A percentile compares a stretch with the other conserved stretches of the same genome.
phyloP scores from a whole-genome alignment of 2,329 filamentous ascomycete genomes.

The Fusarium caatingaense region DNA sequence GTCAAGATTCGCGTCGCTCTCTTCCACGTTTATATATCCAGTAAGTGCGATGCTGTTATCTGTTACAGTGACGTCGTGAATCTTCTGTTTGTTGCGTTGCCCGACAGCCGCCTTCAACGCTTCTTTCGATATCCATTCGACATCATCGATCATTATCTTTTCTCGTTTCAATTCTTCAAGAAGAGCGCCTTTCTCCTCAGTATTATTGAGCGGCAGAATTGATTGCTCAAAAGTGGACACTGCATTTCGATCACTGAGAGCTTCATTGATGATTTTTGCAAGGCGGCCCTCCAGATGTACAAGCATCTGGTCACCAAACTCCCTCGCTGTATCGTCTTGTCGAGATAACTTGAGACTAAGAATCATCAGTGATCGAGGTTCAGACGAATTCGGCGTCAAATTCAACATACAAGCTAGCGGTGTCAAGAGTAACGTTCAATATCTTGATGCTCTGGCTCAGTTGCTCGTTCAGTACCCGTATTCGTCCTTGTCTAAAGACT shows the following conservation, averaged over 20 bases:
- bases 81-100: no score
- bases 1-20: no score
- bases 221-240: rapidly evolving
- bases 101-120: no score
- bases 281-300: rapidly evolving
- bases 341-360: background rate
- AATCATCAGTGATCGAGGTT: no score
- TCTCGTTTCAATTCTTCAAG: background rate
- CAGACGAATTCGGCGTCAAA: no score
- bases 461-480: background rate
- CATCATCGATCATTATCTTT: background rate
- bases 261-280: rapidly evolving
- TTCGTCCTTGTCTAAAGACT: background rate
- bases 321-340: background rate
- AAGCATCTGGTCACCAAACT: rapidly evolving
- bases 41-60: no score
- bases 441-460: background rate
- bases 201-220: no score
- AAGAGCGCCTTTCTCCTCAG: background rate
- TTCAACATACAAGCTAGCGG: background rate
- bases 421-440: background rate
- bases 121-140: no score
- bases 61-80: no score
- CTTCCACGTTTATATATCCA: no score
- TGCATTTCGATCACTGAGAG: rapidly evolving